Base-by-base conservation (phyloP, 192 early-diverging fungal species). In the Linnemannia elongata region DNA sequence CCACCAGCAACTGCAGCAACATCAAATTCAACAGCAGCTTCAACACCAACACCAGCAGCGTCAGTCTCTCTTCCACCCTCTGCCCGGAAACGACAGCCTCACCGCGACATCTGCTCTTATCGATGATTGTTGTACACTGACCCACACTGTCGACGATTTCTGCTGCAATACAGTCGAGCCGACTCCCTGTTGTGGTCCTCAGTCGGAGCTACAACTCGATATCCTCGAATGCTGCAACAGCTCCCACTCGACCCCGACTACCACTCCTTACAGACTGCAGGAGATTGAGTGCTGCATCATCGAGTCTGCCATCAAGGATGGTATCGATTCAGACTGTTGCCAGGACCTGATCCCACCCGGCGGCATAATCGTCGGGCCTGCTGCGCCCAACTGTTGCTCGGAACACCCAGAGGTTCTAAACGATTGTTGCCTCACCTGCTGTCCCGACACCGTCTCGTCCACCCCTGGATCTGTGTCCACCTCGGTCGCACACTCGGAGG, bases 401-500 rank as follows among this genome's bases (percentile, higher is more conserved):
- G 85, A 87, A 36, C 85, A 87, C 35, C 84, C 84, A 3, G 85
- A 87, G 52, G 80, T 81, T 27, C 30, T 78, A 20, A 77, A 87
- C 22, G 85, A 87, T 49, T 87, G 85, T 44, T 87, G 85, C 57
- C 66, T 77, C 30, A 87, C 79, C 47, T 87, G 85, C 38, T 87
- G 85, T 63, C 85, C 85, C 20, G 85, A 87, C 49, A 76, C 85
- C 4, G 13, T 77, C 41, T 69, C 85, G 2, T 49, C 75, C 30
- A 69, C 78, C 44, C 42, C 83, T 30, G 71, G 75, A 10, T 77
- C 83, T 3, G 33, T 71, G 18, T 71, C 85, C 12, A 36, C 45
- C n/a, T 80, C 79, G 8, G 75, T 47, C 66, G 47, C 68, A 18
- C 69, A 39, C 10, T 79, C 77, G 44, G 57, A 44, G n/a, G n/a